Conservation (phyloP, 1,284 basidiomycete genomes). For the Cryptococcus deneoformans region DNA sequence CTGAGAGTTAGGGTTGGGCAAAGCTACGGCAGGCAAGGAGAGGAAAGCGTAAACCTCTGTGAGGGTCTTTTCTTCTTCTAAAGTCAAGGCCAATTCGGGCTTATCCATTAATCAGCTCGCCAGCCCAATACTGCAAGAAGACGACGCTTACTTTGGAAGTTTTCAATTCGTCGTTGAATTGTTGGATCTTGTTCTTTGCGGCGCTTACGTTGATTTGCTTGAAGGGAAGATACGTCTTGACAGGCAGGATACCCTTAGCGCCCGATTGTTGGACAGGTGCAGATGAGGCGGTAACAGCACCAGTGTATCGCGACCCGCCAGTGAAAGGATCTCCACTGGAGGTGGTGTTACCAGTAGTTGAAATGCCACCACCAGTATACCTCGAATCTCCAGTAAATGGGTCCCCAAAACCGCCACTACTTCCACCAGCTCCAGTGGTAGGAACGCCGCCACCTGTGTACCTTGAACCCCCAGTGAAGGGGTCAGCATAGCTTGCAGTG, state of each 20-base stretch:
- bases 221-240: slow-evolving; percentile 63
- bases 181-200: slow-evolving; percentile 76
- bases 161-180: slow-evolving; percentile 71
- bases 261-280: slow-evolving; percentile 44
- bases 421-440: slow-evolving; percentile 10
- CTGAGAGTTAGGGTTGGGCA: slow-evolving; percentile 22
- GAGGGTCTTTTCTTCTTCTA: slow-evolving; percentile 62
- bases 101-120: slow-evolving; percentile 32
- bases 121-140: slow-evolving; percentile 21
- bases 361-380: slow-evolving; percentile 48
- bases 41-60: slow-evolving; percentile 67
- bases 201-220: slow-evolving; percentile 84
- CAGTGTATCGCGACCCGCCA: slow-evolving; percentile 60
- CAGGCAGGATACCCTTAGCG: slow-evolving; percentile 46
- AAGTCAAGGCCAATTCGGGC: slow-evolving; percentile 69
- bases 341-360: neutral
- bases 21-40: slow-evolving; percentile 54
- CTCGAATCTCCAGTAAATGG: slow-evolving; percentile 79
- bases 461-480: slow-evolving; percentile 76
- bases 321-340: slow-evolving; percentile 81
- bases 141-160: slow-evolving; percentile 50
- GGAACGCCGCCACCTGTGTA: slow-evolving; percentile 49
- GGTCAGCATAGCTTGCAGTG: slow-evolving; percentile 63
- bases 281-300: slow-evolving; percentile 2
- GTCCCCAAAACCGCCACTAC: slow-evolving; percentile 53